Evolutionary conservation across 176 grass and related monocot species (phyloP).

Genomic region (Hyparrhenia diplandra): DNA sequence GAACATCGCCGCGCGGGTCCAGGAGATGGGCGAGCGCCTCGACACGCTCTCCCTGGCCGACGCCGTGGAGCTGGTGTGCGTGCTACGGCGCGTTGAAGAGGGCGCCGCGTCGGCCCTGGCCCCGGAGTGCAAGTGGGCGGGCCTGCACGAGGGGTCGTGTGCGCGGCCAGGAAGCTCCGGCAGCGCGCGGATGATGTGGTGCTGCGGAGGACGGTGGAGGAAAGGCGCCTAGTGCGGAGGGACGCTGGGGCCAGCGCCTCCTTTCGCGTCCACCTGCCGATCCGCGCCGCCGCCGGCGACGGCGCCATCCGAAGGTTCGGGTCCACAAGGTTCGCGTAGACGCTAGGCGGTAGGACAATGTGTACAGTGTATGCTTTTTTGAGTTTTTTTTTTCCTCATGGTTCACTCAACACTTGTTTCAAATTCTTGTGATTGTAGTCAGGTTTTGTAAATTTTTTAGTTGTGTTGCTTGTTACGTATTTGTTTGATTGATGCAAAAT

Average conservation of each 20-base stretch:
- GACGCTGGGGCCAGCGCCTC: constrained; percentile 40
- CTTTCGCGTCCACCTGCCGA: constrained; percentile 19
- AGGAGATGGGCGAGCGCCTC: too few relatives aligned
- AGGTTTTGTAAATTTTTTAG: not conserved
- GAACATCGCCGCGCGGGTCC: too few relatives aligned
- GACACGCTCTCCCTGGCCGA: constrained; percentile 54
- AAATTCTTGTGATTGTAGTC: not conserved
- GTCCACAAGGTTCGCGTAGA: constrained; percentile 34
- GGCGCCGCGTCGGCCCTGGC: not conserved
- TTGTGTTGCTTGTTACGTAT: not conserved
- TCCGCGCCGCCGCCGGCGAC: not conserved
- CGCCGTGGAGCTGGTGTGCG: constrained; percentile 59
- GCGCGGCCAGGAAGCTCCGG: constrained; percentile 28
- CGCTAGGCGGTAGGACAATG: not conserved
- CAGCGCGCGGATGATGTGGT: constrained; percentile 41
- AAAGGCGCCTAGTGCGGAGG: constrained; percentile 38
- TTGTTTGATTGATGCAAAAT: not conserved
- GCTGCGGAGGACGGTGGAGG: constrained; percentile 41
- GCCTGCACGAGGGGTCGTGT: constrained; percentile 46
- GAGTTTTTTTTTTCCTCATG: not conserved
- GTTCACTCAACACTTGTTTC: not conserved
- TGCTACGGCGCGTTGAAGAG: constrained; percentile 53
- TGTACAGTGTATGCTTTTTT: not conserved
- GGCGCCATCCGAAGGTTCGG: constrained; percentile 41
- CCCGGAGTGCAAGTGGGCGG: constrained; percentile 65